These are phyloP conservation scores for Guadua angustifolia DNA, from an alignment of 176 grass and related monocot species.

Conservation along the genomic window DNA sequence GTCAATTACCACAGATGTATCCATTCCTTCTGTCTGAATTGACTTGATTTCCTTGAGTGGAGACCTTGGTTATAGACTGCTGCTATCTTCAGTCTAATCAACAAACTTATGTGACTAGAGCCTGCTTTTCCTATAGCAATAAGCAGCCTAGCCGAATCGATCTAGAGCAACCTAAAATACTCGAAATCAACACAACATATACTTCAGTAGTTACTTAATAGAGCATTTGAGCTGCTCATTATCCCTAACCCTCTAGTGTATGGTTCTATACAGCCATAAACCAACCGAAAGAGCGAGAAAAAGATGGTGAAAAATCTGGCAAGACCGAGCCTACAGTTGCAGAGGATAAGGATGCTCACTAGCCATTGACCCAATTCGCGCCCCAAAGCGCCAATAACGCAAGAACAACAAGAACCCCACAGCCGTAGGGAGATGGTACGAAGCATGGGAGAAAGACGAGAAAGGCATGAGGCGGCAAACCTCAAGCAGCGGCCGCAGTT, in stretches of 20 bases:
- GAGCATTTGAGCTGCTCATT: neutral
- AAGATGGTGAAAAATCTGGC: neutral
- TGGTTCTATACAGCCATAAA: neutral
- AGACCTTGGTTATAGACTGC: neutral
- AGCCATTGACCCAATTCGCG: constrained; percentile 10
- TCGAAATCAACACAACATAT: neutral
- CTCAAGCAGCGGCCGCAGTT: constrained; percentile 40
- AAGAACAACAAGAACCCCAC: neutral
- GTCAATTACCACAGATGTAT: neutral
- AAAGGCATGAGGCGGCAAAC: neutral
- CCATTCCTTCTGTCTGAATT: neutral
- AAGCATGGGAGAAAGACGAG: neutral
- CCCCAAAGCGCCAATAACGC: neutral
- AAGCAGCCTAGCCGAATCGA: neutral
- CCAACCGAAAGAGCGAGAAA: neutral
- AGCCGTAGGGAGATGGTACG: neutral
- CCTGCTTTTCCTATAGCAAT: neutral
- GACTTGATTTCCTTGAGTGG: neutral
- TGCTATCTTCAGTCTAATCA: neutral
- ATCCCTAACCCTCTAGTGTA: neutral
- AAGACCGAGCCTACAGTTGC: neutral
- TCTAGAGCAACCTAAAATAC: neutral
- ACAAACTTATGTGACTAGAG: neutral
- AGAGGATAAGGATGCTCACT: neutral
- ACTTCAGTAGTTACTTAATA: neutral